These are phyloP conservation scores for Coemansia sp. DNA, from an alignment of 192 early-diverging fungal genomes.

Conservation along the genomic window DNA sequence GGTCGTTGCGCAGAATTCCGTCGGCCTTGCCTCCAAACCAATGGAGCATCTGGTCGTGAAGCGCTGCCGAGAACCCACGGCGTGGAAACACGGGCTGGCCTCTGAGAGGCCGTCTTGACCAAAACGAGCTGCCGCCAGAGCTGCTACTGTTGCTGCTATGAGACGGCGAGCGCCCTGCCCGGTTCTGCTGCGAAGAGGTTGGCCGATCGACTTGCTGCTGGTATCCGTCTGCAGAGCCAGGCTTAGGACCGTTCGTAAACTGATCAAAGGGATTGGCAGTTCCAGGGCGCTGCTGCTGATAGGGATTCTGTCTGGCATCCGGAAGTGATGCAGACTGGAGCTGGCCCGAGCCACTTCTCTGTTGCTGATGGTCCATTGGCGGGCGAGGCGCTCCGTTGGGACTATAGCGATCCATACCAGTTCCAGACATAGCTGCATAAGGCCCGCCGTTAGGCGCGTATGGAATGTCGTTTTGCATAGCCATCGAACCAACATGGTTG, in stretches of 20 bases:
- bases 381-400: neutral
- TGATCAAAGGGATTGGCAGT: neutral
- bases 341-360: slow-evolving; percentile 2
- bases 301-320: slow-evolving; percentile 16
- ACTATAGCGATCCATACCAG: slow-evolving; percentile 12
- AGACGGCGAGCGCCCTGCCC: neutral
- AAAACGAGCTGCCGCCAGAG: slow-evolving; percentile 31
- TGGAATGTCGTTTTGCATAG: slow-evolving; percentile 22
- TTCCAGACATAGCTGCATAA: slow-evolving; percentile 6
- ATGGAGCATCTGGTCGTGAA: slow-evolving; percentile 37
- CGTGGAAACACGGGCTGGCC: slow-evolving; percentile 49
- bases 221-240: neutral
- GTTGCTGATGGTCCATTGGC: slow-evolving; percentile 9
- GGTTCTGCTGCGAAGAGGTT: slow-evolving; percentile 4
- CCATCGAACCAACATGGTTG: neutral
- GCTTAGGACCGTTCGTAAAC: neutral
- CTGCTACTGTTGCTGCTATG: slow-evolving; percentile 8
- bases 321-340: slow-evolving; percentile 31
- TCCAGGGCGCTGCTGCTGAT: slow-evolving; percentile 10
- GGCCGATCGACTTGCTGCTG: neutral
- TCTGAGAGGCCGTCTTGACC: slow-evolving; percentile 32
- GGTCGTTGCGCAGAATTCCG: slow-evolving; percentile 39
- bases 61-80: slow-evolving; percentile 49
- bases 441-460: slow-evolving; percentile 1
- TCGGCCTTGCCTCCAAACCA: slow-evolving; percentile 54